Evolutionary conservation across 345 rosid species (phyloP).

Genomic region (Pistacia vera): DNA sequence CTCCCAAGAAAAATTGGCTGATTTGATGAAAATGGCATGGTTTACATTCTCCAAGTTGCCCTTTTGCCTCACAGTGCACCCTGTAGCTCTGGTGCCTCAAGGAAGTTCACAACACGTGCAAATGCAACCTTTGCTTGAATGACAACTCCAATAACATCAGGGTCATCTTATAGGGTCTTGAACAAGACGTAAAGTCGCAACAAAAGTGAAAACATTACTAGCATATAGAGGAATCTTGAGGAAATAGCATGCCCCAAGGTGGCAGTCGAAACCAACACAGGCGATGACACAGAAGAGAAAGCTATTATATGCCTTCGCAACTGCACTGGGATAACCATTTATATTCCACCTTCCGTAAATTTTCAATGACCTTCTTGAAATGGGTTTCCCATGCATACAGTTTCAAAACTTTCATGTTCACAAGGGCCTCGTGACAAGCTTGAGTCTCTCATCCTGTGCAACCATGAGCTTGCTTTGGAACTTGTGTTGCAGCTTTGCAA

Average conservation of each 20-base stretch:
- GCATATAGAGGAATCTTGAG: conserved; percentile 75
- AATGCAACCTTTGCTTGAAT: conserved; percentile 95
- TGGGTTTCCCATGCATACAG: conserved; percentile 92
- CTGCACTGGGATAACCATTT: conserved; percentile 84
- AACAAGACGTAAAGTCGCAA: conserved; percentile 85
- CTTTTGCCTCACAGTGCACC: conserved; percentile 43
- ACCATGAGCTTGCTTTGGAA: conserved; percentile 80
- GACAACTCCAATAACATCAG: conserved; percentile 83
- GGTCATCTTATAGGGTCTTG: conserved; percentile 82
- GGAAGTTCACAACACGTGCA: conserved; percentile 68
- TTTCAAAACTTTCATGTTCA: conserved; percentile 93
- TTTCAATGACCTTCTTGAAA: conserved; percentile 82
- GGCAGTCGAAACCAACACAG: conserved; percentile 85
- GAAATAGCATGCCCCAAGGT: conserved; percentile 83
- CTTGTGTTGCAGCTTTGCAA: conserved; percentile 90
- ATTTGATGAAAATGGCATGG: conserved; percentile 47
- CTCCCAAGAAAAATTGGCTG: conserved; percentile 87
- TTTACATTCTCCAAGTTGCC: conserved; percentile 23
- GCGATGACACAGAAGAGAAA: conserved; percentile 91
- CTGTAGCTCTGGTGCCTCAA: conserved; percentile 91
- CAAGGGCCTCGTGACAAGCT: conserved; percentile 81
- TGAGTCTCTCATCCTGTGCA: conserved; percentile 79
- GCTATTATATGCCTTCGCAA: conserved; percentile 58
- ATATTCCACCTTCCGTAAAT: conserved; percentile 57
- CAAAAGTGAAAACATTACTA: conserved; percentile 89